Evolutionary conservation across 345 rosid species (phyloP), one percentile per base, ranked within the genome.

Genomic region (Hibiscus trionum): DNA sequence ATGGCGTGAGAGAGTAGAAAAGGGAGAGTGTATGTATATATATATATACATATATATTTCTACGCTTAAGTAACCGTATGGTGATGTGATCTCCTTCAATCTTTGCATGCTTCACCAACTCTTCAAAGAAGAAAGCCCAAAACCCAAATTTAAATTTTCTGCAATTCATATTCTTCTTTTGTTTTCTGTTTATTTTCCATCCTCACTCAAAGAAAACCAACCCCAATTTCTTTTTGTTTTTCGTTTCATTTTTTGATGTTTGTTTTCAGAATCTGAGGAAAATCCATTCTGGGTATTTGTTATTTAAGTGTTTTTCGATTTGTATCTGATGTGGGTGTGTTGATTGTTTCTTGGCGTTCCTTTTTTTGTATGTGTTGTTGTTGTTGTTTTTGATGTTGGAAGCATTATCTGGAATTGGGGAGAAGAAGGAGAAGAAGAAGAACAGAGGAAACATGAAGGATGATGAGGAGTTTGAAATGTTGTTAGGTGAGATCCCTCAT

Each of bases 71-170:
- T 66, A 72, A 68, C 74, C 64, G 56, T 70, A 69, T 61, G 37
- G 31, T 39, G 56, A 70, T 56, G 19, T 53, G 58, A 17, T 55
- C 59, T 66, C 55, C 75, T 76, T 68, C 76, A 67, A 72, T 77
- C 80, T 77, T 77, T 77, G 76, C 76, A 72, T 77, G 80, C 69
- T 61, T 72, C 70, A 77, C 80, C 80, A 67, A 72, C 80, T 67
- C 67, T 68, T 66, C 73, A 2, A 66, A 57, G 14, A 4, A 77
- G 61, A 55, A 17, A 55, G 17, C 59, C 75, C 76, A 35, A 67
- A 60, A 58, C 72, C 72, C 72, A 68, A 75, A 59, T 46, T 59
- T 44, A 67, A 49, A 17, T 42, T 39, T 39, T 26, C 35, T 46
- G 71, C 16, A 55, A 56, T 19, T 8, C 11, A 56, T 11, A 10